Conservation (phyloP, 179 eudicot genomes). For the Drosera spatulata region DNA sequence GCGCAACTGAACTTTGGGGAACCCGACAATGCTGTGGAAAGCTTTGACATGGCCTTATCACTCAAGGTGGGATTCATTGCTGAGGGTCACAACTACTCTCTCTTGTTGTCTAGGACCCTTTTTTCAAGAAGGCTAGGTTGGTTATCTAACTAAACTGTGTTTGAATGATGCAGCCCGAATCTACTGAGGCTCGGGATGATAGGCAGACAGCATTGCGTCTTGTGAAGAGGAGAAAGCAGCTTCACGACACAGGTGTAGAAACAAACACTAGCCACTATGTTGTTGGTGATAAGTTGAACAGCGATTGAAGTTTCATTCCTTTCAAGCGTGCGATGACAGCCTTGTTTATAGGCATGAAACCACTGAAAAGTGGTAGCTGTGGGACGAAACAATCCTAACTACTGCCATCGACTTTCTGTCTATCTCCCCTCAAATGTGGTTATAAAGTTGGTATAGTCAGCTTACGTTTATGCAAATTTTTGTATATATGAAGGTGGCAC, state of each 20-base stretch:
- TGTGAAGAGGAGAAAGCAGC: constrained; percentile 65
- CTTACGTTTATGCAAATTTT: too few species aligned
- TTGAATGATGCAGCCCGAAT: constrained; percentile 45
- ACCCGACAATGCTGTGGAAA: constrained; percentile 70
- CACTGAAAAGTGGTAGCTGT: too few species aligned
- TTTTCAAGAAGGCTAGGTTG: too few species aligned
- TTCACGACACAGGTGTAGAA: constrained; percentile 50
- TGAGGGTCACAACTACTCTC: neutral
- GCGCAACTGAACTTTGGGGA: constrained; percentile 88
- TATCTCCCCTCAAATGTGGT: too few species aligned
- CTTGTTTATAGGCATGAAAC: too few species aligned
- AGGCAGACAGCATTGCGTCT: constrained; percentile 49
- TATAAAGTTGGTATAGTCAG: too few species aligned
- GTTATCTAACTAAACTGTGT: neutral
- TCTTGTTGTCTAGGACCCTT: too few species aligned
- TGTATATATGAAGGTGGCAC: too few species aligned
- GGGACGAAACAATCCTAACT: too few species aligned
- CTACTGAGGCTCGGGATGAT: constrained; percentile 46
- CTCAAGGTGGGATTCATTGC: constrained; percentile 36
- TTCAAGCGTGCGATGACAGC: too few species aligned
- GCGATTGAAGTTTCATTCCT: neutral
- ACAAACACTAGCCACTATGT: constrained; percentile 30
- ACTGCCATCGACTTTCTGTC: too few species aligned
- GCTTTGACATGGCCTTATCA: constrained; percentile 74
- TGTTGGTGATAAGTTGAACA: constrained; percentile 30